phyloP scores from a whole-genome alignment of 2,329 filamentous ascomycete species.

The Volutella citrinella region DNA sequence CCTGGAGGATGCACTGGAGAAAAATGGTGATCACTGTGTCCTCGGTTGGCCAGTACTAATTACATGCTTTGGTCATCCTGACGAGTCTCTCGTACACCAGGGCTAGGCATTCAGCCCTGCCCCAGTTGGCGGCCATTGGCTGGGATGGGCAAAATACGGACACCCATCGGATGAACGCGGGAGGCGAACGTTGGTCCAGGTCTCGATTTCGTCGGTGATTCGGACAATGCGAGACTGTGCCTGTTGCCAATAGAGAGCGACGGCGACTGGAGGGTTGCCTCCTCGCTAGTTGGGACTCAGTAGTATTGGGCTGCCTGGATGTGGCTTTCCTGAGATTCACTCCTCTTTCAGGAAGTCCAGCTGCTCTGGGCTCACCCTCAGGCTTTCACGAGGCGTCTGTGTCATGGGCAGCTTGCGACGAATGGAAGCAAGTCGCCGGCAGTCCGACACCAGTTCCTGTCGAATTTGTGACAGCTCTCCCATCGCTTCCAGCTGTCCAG shows the following conservation, averaged over 20 bases:
- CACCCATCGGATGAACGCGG: background rate
- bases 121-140: background rate
- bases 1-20: constrained; percentile 1
- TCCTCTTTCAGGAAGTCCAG: background rate
- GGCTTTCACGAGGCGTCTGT: too few relatives aligned
- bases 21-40: background rate
- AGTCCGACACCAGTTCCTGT: too few relatives aligned
- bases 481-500: too few relatives aligned
- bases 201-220: background rate
- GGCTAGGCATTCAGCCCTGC: background rate
- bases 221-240: background rate
- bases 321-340: background rate
- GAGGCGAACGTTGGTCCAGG: background rate
- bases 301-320: background rate
- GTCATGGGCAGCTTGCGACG: too few relatives aligned
- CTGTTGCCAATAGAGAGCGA: too few relatives aligned
- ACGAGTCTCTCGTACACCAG: background rate
- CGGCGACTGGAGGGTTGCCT: too few relatives aligned
- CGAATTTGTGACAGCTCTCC: too few relatives aligned
- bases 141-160: background rate
- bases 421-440: too few relatives aligned
- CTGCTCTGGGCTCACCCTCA: background rate
- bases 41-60: background rate
- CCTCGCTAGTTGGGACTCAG: background rate
- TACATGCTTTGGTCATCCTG: background rate